phyloP scores from a whole-genome alignment of 306 rosid species.

The Macrotyloma uniflorum region DNA sequence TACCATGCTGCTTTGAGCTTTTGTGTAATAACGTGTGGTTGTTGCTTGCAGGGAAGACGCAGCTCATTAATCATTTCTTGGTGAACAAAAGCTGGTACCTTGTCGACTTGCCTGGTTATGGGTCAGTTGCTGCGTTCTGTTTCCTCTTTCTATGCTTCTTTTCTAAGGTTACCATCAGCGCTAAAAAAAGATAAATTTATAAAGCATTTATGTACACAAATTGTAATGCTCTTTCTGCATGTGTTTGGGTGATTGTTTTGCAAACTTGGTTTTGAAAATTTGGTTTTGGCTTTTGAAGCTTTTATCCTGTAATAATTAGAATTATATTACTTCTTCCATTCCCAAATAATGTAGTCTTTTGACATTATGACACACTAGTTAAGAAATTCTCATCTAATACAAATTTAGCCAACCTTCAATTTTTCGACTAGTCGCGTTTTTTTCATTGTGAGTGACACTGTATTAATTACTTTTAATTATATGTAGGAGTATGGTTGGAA shows the following conservation, averaged over 20 bases:
- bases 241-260: background rate
- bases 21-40: background rate
- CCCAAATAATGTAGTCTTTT: too few relatives aligned
- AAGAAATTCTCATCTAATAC: too few relatives aligned
- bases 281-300: too few relatives aligned
- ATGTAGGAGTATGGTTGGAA: too few relatives aligned
- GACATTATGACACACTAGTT: too few relatives aligned
- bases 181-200: too few relatives aligned
- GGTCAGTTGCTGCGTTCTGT: slow-evolving; percentile 45
- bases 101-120: slow-evolving; percentile 97
- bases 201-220: background rate
- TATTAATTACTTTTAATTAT: too few relatives aligned
- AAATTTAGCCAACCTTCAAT: too few relatives aligned
- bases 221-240: background rate
- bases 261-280: background rate
- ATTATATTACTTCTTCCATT: too few relatives aligned
- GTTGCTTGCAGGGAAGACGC: slow-evolving; percentile 78
- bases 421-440: too few relatives aligned
- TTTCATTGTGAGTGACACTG: too few relatives aligned
- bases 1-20: background rate
- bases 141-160: background rate
- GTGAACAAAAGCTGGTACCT: slow-evolving; percentile 91
- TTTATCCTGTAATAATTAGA: too few relatives aligned
- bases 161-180: background rate
- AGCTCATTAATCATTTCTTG: slow-evolving; percentile 91